Conservation (phyloP, 805 yeast genomes). For the Starmerella gropengiesseri region DNA sequence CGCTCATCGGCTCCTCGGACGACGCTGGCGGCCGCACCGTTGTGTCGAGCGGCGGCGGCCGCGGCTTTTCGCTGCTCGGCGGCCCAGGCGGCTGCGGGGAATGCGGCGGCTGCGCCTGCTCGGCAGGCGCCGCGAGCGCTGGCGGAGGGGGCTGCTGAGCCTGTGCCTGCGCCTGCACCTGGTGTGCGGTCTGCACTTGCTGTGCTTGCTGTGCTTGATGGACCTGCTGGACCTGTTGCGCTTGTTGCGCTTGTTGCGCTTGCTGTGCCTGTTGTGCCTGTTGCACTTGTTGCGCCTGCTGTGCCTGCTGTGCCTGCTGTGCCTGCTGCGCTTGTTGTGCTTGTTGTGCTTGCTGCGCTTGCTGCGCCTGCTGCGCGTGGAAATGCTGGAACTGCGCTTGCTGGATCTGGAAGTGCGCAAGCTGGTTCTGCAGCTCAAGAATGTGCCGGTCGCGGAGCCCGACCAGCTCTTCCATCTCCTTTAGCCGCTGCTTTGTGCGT, state of each 20-base stretch:
- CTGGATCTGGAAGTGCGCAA: constrained; percentile 6
- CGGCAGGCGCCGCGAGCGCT: background rate
- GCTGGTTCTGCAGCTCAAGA: constrained; percentile 29
- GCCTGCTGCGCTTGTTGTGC: constrained; percentile 1
- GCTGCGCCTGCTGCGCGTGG: constrained; percentile 25
- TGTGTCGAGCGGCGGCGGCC: constrained; percentile 22
- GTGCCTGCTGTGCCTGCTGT: constrained; percentile 1
- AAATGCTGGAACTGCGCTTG: constrained; percentile 7
- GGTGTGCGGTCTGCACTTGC: constrained; percentile 7
- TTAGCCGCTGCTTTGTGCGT: constrained; percentile 35
- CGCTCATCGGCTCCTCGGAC: constrained; percentile 28
- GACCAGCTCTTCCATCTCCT: constrained; percentile 37
- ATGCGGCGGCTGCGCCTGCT: background rate
- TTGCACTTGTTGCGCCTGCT: constrained; percentile 1
- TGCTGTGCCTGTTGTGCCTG: constrained; percentile 26
- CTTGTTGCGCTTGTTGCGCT: constrained; percentile 12
- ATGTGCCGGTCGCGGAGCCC: constrained; percentile 39
- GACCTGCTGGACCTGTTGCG: constrained; percentile 25
- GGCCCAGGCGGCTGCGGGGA: background rate
- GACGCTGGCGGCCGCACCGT: constrained; percentile 5
- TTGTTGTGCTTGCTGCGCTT: constrained; percentile 2
- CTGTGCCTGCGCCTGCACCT: background rate
- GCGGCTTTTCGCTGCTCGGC: constrained; percentile 14
- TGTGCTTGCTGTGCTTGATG: constrained; percentile 3
- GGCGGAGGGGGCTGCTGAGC: background rate